Conservation (phyloP, 2,329 filamentous ascomycete species). For the Claviceps digitariae region DNA sequence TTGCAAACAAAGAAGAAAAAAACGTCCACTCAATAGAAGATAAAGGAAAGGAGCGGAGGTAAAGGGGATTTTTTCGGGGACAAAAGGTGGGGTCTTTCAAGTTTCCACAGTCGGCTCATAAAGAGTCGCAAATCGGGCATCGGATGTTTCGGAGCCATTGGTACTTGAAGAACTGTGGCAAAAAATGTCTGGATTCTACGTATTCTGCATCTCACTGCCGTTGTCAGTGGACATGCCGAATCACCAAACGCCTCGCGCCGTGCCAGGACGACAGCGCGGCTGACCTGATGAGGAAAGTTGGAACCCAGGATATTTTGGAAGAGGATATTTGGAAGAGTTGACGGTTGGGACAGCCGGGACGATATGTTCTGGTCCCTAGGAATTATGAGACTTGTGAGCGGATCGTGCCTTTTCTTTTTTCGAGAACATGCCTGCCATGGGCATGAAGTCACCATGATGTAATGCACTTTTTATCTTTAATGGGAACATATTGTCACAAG, state of each 20-base stretch:
- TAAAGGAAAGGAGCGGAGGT: not conserved
- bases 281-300: not conserved
- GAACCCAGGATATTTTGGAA: no score
- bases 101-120: not conserved
- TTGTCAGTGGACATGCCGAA: not conserved
- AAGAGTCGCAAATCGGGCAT: not conserved
- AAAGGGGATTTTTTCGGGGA: not conserved
- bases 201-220: not conserved
- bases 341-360: no score
- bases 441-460: no score
- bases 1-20: not conserved
- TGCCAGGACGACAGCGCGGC: not conserved
- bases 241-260: not conserved
- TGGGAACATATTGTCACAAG: no score
- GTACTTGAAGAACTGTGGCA: not conserved
- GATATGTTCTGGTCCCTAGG: no score
- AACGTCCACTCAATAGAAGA: not conserved
- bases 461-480: no score
- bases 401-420: no score
- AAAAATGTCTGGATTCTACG: not conserved
- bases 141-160: not conserved
- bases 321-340: no score
- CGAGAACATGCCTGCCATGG: no score
- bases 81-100: not conserved
- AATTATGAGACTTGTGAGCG: no score